These are phyloP conservation scores for Neofusicoccum sp. DNA, from an alignment of 2,329 filamentous ascomycete species.

Conservation along the genomic window DNA sequence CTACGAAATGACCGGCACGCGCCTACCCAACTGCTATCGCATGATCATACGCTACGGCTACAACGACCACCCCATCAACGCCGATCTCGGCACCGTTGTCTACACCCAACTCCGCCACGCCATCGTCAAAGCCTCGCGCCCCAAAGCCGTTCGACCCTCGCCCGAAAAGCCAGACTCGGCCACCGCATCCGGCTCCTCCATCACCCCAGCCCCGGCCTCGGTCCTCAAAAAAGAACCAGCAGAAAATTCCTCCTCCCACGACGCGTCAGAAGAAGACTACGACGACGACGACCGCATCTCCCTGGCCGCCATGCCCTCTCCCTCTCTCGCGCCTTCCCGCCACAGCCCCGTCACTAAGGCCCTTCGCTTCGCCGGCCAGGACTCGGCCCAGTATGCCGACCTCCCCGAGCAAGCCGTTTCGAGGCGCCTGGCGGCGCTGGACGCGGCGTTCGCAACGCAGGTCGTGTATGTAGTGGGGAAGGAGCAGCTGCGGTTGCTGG, in stretches of 20 bases:
- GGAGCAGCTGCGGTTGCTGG: slow-evolving; percentile 52
- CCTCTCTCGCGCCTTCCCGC: neutral
- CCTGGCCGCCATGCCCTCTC: neutral
- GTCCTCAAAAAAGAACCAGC: neutral
- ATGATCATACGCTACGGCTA: slow-evolving; percentile 70
- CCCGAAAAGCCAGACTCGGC: slow-evolving; percentile 36
- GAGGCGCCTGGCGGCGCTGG: slow-evolving; percentile 34
- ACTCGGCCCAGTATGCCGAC: neutral
- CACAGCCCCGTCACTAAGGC: neutral
- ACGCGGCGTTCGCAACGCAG: slow-evolving; percentile 46
- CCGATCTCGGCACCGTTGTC: slow-evolving; percentile 60
- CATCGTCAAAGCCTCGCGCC: slow-evolving; percentile 24
- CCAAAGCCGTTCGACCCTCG: neutral
- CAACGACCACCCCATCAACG: slow-evolving; percentile 67
- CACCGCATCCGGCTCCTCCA: slow-evolving; percentile 29
- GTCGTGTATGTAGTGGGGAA: slow-evolving; percentile 60
- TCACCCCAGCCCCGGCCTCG: neutral
- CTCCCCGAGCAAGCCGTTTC: slow-evolving; percentile 19
- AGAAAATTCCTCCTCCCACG: neutral
- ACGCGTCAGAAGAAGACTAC: slow-evolving; percentile 20
- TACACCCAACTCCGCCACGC: slow-evolving; percentile 56
- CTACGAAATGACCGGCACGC: slow-evolving; percentile 46
- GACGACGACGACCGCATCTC: slow-evolving; percentile 23
- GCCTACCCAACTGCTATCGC: slow-evolving; percentile 64
- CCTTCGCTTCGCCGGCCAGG: slow-evolving; percentile 7